Percentiles rank a stretch among this genome's conserved stretches.
Evolutionary conservation across 2,329 filamentous ascomycete species (phyloP).

Genomic region (Sordariomycetes sp.): DNA sequence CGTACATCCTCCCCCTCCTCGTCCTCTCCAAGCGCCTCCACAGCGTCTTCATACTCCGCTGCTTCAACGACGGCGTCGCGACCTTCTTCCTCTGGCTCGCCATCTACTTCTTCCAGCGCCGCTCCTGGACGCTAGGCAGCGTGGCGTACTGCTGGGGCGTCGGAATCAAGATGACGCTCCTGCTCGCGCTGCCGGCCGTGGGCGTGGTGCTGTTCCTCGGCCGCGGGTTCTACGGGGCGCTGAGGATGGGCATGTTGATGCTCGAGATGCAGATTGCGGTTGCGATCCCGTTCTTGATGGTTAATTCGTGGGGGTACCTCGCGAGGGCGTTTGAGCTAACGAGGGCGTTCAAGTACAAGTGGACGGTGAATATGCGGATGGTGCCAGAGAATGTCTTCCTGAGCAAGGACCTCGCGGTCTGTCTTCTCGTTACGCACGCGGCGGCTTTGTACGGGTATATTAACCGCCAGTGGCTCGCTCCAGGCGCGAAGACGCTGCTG

Average conservation of each 20-base stretch:
- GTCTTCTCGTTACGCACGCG: constrained; percentile 52
- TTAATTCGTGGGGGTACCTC: constrained; percentile 59
- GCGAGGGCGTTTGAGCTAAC: constrained; percentile 81
- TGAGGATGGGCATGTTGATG: constrained; percentile 61
- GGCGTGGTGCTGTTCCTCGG: constrained; percentile 64
- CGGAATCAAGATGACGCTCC: constrained; percentile 88
- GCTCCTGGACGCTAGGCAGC: constrained; percentile 60
- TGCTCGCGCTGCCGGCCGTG: constrained; percentile 72
- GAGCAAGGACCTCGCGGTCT: constrained; percentile 50
- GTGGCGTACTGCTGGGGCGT: constrained; percentile 65
- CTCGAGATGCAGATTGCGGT: constrained; percentile 61
- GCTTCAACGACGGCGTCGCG: constrained; percentile 94
- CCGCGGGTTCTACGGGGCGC: constrained; percentile 48
- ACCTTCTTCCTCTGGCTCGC: constrained; percentile 70
- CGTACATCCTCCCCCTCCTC: constrained; percentile 76
- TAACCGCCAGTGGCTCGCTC: constrained; percentile 57
- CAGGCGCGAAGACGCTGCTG: constrained; percentile 44
- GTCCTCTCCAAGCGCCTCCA: constrained; percentile 85
- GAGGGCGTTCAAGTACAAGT: constrained; percentile 85
- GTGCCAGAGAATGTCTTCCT: constrained; percentile 74
- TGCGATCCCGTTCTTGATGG: constrained; percentile 53
- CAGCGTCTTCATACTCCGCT: constrained; percentile 80
- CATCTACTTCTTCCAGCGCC: constrained; percentile 65
- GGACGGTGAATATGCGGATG: constrained; percentile 99
- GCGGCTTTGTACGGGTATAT: constrained; percentile 55